Evolutionary conservation across 805 yeast genomes (phyloP).

Genomic region (Saccharomycopsis guyanensis): DNA sequence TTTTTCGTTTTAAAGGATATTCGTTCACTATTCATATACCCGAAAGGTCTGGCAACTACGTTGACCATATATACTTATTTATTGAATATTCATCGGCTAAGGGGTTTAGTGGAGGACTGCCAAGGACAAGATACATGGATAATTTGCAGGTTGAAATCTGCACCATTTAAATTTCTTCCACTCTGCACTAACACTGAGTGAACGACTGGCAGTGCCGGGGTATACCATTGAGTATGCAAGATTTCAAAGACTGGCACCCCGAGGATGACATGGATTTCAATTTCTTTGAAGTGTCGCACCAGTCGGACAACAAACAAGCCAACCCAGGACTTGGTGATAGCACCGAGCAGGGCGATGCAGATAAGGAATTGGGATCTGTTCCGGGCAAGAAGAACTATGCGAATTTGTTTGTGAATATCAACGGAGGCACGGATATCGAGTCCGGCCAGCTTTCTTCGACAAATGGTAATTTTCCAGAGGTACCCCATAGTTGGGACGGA

Average conservation of each 20-base stretch:
- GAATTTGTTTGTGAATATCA: not conserved
- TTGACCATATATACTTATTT: too few species aligned
- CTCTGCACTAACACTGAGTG: too few species aligned
- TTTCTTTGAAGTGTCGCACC: slow-evolving; percentile 1
- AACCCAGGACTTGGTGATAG: not conserved
- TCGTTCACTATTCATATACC: too few species aligned
- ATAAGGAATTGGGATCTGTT: not conserved
- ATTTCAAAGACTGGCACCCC: slow-evolving; percentile 2
- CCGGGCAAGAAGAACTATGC: not conserved
- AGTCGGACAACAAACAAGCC: not conserved
- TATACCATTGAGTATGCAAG: too few species aligned
- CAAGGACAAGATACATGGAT: too few species aligned
- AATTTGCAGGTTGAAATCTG: too few species aligned
- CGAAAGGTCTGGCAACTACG: too few species aligned
- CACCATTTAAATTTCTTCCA: too few species aligned
- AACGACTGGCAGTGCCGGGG: too few species aligned
- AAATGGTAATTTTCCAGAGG: not conserved
- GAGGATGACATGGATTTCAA: slow-evolving; percentile 7
- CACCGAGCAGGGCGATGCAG: not conserved
- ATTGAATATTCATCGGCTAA: too few species aligned
- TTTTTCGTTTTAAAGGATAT: too few species aligned
- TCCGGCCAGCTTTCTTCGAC: not conserved
- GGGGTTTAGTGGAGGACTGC: too few species aligned
- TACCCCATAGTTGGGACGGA: not conserved
- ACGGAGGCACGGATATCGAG: not conserved